Base-by-base conservation (phyloP, 345 rosid genomes). In the Citrus reticulata region DNA sequence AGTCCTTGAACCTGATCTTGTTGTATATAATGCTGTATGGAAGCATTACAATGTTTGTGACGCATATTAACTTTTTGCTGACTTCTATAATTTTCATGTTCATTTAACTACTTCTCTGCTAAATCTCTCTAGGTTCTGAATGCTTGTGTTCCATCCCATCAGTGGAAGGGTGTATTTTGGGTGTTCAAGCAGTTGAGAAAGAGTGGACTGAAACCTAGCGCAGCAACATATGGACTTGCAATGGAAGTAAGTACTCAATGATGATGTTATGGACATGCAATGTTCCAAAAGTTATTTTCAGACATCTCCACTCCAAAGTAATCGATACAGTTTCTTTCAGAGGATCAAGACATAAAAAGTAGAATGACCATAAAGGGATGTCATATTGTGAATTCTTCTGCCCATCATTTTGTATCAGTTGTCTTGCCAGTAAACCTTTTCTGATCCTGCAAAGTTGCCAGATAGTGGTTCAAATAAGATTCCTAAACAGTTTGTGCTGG, bases 141-240 rank as follows among this genome's bases (percentile, higher is more conserved):
- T 83, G 95, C 98, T 74, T 95, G 98, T 87, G 89, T 93, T 81
- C 92, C 96, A 11, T 86, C 88, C 77, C 88, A 68, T 67, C 97
- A 92, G 77, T 95, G 96, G 99, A 91, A 92, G 84, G 97, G 93
- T 73, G 99, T 92, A 68, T 86, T 91, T 42, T 93, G 97, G 98
- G 98, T 91, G 72, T 92, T 95, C 88, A 59, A 87, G 80, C 93
- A 95, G 86, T 78, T 95, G 81, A 88, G 96, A 80, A 93, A 89
- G 86, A 83, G 86, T 78, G 91, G 94, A 71, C 83, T 93, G 70
- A 90, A 89, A 85, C 99, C 99, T 75, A 91, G 88, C 83, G 97
- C 92, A 84, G 98, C 98, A 59, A 92, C 97, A 37, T 92, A 92
- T 85, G 99, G 99, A 85, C 91, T 95, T 72, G 97, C 99, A 13